phyloP scores from a whole-genome alignment of 495 filamentous ascomycete species.

The Neurospora sp. region DNA sequence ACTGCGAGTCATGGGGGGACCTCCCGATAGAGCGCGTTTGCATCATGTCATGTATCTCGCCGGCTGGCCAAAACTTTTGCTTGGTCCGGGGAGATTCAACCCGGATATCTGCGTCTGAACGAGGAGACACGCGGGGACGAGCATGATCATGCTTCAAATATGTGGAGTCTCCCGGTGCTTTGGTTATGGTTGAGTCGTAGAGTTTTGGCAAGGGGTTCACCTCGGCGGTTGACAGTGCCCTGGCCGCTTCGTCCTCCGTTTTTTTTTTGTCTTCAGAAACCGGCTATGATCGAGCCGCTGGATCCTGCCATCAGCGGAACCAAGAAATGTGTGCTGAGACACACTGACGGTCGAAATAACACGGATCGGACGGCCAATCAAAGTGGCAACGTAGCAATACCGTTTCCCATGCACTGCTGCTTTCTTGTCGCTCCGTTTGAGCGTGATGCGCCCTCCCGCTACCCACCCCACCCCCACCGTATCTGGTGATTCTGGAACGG shows the following conservation, averaged over 20 bases:
- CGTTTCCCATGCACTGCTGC: neutral
- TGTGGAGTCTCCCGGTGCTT: conserved; percentile 7
- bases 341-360: neutral
- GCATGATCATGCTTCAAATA: conserved; percentile 16
- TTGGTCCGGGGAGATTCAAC: conserved; percentile 6
- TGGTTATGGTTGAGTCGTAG: conserved; percentile 16
- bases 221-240: neutral
- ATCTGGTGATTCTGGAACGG: neutral
- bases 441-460: conserved; percentile 1
- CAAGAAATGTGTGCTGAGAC: neutral
- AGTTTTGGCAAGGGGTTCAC: neutral
- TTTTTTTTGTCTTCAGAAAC: neutral
- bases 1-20: neutral
- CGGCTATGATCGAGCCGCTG: neutral
- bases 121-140: conserved; percentile 12
- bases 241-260: neutral
- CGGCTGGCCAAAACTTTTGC: conserved; percentile 9
- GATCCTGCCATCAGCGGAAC: neutral
- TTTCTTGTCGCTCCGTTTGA: neutral
- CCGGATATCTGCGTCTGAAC: conserved; percentile 19
- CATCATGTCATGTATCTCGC: conserved; percentile 19
- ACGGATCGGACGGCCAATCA: conserved; percentile 1
- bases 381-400: neutral
- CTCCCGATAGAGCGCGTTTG: conserved; percentile 11
- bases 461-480: neutral